These are phyloP conservation scores for Seiridium cupressi DNA, from an alignment of 2,329 filamentous ascomycete genomes.

Conservation along the genomic window DNA sequence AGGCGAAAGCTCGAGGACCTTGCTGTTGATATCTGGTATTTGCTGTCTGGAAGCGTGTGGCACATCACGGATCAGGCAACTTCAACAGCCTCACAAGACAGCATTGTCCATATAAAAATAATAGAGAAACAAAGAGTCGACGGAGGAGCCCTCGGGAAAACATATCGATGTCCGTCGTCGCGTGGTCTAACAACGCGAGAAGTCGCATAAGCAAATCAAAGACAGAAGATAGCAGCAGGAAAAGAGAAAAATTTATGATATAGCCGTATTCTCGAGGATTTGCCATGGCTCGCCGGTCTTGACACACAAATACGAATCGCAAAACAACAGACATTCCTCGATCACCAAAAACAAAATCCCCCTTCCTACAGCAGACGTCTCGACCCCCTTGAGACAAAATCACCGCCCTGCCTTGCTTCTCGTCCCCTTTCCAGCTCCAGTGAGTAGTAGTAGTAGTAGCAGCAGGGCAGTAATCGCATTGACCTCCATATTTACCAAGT, in stretches of 20 bases:
- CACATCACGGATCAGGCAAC: no score
- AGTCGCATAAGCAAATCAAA: neutral
- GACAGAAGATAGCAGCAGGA: conserved; percentile 18
- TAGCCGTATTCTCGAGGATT: conserved; percentile 36
- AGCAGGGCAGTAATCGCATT: neutral
- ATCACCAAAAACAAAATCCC: conserved; percentile 13
- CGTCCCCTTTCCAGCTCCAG: conserved; percentile 6
- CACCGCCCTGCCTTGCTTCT: neutral
- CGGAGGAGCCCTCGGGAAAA: neutral
- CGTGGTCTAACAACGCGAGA: neutral
- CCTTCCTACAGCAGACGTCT: conserved; percentile 1
- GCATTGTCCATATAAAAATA: no score
- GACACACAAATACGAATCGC: conserved; percentile 29
- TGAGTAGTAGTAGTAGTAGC: conserved; percentile 6
- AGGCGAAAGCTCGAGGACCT: no score
- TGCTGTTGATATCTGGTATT: no score
- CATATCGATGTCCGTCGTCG: neutral
- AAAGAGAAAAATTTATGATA: conserved; percentile 47
- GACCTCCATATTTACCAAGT: conserved; percentile 6
- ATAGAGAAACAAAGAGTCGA: no score
- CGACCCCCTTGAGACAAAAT: neutral
- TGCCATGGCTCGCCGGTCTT: conserved; percentile 31
- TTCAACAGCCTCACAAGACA: no score
- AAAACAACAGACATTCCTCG: conserved; percentile 29
- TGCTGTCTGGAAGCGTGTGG: no score